Conservation (phyloP, 2,329 filamentous ascomycete species). For the Graphilbum fragrans region DNA sequence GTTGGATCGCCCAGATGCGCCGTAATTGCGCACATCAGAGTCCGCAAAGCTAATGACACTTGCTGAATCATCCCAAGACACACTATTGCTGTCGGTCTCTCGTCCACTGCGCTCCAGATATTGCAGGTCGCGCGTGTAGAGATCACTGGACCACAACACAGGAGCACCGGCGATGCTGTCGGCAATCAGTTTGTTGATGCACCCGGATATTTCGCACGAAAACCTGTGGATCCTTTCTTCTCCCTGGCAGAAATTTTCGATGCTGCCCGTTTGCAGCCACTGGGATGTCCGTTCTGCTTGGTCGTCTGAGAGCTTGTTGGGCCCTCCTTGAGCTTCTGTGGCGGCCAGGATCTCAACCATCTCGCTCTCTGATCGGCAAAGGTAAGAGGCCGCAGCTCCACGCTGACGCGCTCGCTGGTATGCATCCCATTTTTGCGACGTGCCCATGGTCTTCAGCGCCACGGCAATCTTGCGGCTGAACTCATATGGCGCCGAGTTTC, state of each 20-base stretch:
- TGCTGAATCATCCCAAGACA: conserved; percentile 37
- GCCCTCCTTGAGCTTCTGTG: conserved; percentile 70
- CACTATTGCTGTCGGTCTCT: conserved; percentile 31
- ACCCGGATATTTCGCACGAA: conserved; percentile 78
- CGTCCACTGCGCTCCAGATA: conserved; percentile 36
- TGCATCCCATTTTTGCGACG: conserved; percentile 30
- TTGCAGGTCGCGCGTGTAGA: conserved; percentile 68
- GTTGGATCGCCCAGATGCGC: conserved; percentile 29
- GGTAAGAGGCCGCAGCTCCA: conserved; percentile 44
- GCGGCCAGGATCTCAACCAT: conserved; percentile 81
- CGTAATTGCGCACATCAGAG: conserved; percentile 31
- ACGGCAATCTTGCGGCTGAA: conserved; percentile 76
- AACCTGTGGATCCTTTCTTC: conserved; percentile 94
- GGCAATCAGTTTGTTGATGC: conserved; percentile 73
- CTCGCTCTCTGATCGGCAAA: conserved; percentile 73
- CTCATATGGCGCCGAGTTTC: conserved; percentile 79
- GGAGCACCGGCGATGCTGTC: conserved; percentile 76
- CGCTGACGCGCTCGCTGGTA: conserved; percentile 37
- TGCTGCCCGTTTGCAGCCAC: conserved; percentile 70
- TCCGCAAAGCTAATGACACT: conserved; percentile 38
- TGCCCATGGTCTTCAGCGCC: conserved; percentile 83
- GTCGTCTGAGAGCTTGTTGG: conserved; percentile 92
- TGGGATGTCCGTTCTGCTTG: conserved; percentile 74
- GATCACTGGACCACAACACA: conserved; percentile 82
- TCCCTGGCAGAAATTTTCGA: conserved; percentile 89